A percentile compares a stretch with the other conserved stretches of the same genome.
These are phyloP conservation scores for Ceratobasidium papillatum DNA, from an alignment of 1,284 basidiomycete species.

Conservation along the genomic window DNA sequence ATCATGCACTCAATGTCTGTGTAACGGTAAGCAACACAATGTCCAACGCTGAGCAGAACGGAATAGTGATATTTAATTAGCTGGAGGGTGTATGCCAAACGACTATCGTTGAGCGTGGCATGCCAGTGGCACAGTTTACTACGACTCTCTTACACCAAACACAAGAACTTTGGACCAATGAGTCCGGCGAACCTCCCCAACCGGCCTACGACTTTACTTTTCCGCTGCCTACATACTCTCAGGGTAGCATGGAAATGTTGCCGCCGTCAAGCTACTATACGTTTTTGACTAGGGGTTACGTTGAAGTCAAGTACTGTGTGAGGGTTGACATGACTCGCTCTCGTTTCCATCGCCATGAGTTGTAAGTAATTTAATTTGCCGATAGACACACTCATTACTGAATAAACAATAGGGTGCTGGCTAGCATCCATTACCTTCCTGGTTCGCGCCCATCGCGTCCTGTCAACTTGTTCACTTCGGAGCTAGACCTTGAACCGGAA, in stretches of 20 bases:
- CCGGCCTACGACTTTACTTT: constrained; percentile 22
- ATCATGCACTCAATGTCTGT: constrained; percentile 23
- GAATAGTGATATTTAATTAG: neutral
- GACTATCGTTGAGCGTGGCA: constrained; percentile 29
- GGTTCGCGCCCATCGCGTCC: constrained; percentile 5
- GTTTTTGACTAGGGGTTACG: constrained; percentile 27
- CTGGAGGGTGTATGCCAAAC: constrained; percentile 24
- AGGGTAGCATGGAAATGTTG: constrained; percentile 11
- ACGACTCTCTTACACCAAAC: constrained; percentile 2
- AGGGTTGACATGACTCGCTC: constrained; percentile 35
- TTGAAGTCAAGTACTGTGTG: constrained; percentile 27
- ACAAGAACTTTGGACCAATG: constrained; percentile 13
- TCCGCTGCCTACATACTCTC: constrained; percentile 30
- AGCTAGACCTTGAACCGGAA: neutral
- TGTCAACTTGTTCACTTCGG: neutral
- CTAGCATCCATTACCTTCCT: constrained; percentile 28
- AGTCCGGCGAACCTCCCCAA: neutral
- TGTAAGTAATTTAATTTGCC: neutral
- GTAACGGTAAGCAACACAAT: constrained; percentile 6
- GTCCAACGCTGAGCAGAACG: no score
- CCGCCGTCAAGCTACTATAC: constrained; percentile 31
- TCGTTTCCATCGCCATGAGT: constrained; percentile 32
- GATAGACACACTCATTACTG: neutral
- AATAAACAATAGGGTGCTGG: neutral
- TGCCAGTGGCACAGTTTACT: constrained; percentile 23